These are phyloP conservation scores for Capronia coronata DNA, from an alignment of 2,329 filamentous ascomycete genomes.

Conservation along the genomic window DNA sequence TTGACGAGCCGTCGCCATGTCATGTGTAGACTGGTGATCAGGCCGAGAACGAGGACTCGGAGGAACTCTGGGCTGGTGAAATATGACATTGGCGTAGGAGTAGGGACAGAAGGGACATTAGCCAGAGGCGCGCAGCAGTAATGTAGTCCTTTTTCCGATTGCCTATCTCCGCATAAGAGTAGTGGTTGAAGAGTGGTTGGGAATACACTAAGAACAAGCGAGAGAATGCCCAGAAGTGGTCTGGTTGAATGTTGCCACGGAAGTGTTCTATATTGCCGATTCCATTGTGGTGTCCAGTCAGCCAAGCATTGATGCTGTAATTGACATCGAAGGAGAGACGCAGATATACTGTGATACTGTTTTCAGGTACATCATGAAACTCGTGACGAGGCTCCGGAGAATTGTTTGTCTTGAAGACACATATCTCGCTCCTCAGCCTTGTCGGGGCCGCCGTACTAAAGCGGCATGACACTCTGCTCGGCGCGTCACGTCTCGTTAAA, in stretches of 20 bases:
- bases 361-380: neutral
- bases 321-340: neutral
- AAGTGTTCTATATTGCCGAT: too few relatives aligned
- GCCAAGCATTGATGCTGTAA: neutral
- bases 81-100: conserved; percentile 18
- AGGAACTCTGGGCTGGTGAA: conserved; percentile 18
- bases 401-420: neutral
- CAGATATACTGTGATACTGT: neutral
- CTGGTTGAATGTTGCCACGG: too few relatives aligned
- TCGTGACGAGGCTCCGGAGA: too few relatives aligned
- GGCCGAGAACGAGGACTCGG: conserved; percentile 17
- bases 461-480: neutral
- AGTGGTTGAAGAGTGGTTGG: too few relatives aligned
- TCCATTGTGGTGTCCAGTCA: too few relatives aligned
- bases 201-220: too few relatives aligned
- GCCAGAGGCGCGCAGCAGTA: too few relatives aligned
- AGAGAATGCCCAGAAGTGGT: too few relatives aligned
- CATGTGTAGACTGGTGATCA: conserved; percentile 21
- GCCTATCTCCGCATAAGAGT: too few relatives aligned
- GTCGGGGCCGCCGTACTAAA: neutral
- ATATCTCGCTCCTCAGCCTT: neutral
- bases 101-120: neutral
- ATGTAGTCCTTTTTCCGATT: too few relatives aligned
- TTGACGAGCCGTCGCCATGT: conserved; percentile 44
- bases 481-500: neutral